Conservation (phyloP, 768 basidiomycete species). For the Strobilomyces confusus region DNA sequence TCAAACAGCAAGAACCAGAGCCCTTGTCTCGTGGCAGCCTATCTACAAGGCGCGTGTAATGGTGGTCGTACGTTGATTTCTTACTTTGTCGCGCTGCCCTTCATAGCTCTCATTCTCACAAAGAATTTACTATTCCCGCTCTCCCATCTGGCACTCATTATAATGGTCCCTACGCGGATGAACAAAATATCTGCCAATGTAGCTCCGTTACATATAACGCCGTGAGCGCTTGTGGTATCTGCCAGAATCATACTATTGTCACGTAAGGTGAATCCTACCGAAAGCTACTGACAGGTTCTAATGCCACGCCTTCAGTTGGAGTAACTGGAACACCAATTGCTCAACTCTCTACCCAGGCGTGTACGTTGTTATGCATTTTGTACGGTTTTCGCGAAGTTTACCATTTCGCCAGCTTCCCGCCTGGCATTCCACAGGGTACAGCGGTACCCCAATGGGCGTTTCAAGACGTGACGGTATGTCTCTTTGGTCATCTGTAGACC, state of each 20-base stretch:
- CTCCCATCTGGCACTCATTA: constrained; percentile 34
- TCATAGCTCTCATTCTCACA: neutral
- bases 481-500: neutral
- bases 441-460: constrained; percentile 63
- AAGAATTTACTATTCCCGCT: constrained; percentile 38
- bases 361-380: constrained; percentile 9
- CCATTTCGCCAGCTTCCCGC: constrained; percentile 37
- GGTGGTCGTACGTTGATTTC: constrained; percentile 36
- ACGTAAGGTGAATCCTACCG: constrained; percentile 22
- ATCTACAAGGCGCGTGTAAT: constrained; percentile 40
- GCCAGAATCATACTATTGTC: constrained; percentile 44
- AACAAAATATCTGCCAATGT: constrained; percentile 43
- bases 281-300: neutral
- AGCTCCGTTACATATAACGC: constrained; percentile 53
- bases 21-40: constrained; percentile 45
- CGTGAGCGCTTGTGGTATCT: constrained; percentile 54
- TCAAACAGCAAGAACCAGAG: constrained; percentile 43
- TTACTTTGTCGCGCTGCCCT: constrained; percentile 5
- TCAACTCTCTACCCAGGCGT: constrained; percentile 31
- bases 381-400: neutral
- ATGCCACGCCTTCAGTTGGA: constrained; percentile 41
- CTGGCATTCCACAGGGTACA: constrained; percentile 44
- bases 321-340: constrained; percentile 47
- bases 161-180: constrained; percentile 31
- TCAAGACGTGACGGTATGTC: constrained; percentile 45